Evolutionary conservation across 805 yeast genomes (phyloP), one percentile per base, ranked within the genome.

Genomic region (Saturnispora serradocipensis): DNA sequence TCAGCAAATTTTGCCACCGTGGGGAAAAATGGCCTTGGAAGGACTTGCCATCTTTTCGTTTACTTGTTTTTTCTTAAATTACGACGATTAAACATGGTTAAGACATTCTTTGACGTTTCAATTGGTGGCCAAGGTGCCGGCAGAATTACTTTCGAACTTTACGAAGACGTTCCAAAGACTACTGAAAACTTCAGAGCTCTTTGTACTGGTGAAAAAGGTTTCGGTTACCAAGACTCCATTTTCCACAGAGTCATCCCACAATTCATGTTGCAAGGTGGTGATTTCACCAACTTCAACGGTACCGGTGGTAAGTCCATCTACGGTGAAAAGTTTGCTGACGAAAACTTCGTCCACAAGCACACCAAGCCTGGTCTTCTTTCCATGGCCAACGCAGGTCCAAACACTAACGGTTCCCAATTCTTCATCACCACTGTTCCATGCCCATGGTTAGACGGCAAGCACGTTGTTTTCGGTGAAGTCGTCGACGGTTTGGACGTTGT

Each of bases 171-270:
- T 63, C 91, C 91, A 70, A 84, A 84, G 77, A 84, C 90, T 49
- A 76, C 86, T 60, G 88, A 82, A 70, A 84, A 84, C 72, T 84
- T 84, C 78, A 78, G 86, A 74, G 88, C 89, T 52, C 70, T 84
- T 61, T 80, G 85, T 68, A 84, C 96, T 57, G 96, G 97, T 62
- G 96, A 88, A 76, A 86, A 88, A 80, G 98, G 97, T 56, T 86
- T 74, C 64, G 96, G 96, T 55, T 89, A 83, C 80, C 82, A 83
- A 67, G 79, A 77, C 64, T 86, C 95, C 47, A 75, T 82, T 59
- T 90, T 91, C 93, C 97, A 90, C 88, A 85, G 97, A 77, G 95
- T 90, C 59, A 89, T 89, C 66, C 97, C 97, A 59, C 82, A 86
- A 71, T 90, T 90, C 78, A 90, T 90, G 98, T 77, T 91, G 68